Conservation (phyloP, 768 basidiomycete genomes). For the Naganishia antarctica region DNA sequence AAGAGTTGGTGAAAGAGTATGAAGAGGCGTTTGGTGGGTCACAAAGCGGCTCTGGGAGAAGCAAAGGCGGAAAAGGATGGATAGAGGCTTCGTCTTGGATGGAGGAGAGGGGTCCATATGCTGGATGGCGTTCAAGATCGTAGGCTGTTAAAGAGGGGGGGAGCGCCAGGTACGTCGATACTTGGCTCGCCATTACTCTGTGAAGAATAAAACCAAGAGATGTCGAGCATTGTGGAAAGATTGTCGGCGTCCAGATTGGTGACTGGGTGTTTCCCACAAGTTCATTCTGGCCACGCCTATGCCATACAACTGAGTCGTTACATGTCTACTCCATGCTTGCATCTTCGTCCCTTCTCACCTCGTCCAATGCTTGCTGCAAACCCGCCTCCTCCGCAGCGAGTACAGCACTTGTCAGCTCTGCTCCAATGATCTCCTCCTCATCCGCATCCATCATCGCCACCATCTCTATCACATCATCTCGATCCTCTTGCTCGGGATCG, state of each 20-base stretch:
- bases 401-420: not conserved
- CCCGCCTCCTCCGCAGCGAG: not conserved
- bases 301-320: not conserved
- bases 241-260: too few species aligned
- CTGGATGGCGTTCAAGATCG: not conserved
- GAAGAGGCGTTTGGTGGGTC: not conserved
- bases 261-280: too few species aligned
- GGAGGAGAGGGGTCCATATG: slow-evolving; percentile 13
- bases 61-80: slow-evolving; percentile 7
- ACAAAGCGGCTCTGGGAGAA: not conserved
- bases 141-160: not conserved
- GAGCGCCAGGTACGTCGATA: not conserved
- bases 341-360: not conserved
- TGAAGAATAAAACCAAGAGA: not conserved
- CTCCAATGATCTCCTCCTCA: not conserved
- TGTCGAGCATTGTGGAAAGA: too few species aligned
- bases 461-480: not conserved
- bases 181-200: too few species aligned
- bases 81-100: not conserved
- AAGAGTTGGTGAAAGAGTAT: not conserved
- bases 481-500: not conserved
- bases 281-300: too few species aligned
- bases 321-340: not conserved
- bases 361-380: not conserved
- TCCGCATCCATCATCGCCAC: slow-evolving; percentile 2